phyloP scores from a whole-genome alignment of 768 basidiomycete species.

The Kwoniella botswanensis region DNA sequence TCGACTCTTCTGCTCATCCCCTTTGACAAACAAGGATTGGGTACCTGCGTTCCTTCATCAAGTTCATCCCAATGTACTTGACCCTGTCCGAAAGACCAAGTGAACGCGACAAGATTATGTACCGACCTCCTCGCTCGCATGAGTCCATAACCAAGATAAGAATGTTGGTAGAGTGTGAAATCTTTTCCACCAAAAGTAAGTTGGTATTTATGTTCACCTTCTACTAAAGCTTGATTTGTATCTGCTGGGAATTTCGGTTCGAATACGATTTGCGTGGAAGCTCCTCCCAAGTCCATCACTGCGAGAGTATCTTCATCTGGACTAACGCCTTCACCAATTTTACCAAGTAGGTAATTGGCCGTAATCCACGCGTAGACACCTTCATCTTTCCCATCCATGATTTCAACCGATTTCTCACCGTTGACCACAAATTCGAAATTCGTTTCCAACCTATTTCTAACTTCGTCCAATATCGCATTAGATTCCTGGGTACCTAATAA shows the following conservation, averaged over 20 bases:
- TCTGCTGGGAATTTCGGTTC: conserved; percentile 71
- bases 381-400: conserved; percentile 96
- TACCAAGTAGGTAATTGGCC: conserved; percentile 85
- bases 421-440: conserved; percentile 71
- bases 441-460: conserved; percentile 65
- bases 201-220: conserved; percentile 91
- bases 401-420: conserved; percentile 69
- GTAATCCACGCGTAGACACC: conserved; percentile 95
- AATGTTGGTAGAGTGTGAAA: conserved; percentile 91
- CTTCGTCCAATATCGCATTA: conserved; percentile 74
- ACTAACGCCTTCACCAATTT: conserved; percentile 67
- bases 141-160: conserved; percentile 94
- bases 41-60: conserved; percentile 60
- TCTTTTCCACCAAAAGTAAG: conserved; percentile 73
- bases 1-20: conserved; percentile 70
- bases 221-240: conserved; percentile 62
- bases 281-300: conserved; percentile 94
- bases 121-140: conserved; percentile 85
- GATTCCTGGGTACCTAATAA: conserved; percentile 70
- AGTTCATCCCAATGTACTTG: conserved; percentile 59
- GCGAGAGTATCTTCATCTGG: conserved; percentile 70
- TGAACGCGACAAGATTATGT: conserved; percentile 89
- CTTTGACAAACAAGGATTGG: conserved; percentile 81
- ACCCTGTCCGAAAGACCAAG: conserved; percentile 62
- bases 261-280: conserved; percentile 97